Percentiles rank a stretch among this genome's conserved stretches.
Evolutionary conservation across 1,284 basidiomycete species (phyloP).

Genomic region (Ceratobasidium sp.): DNA sequence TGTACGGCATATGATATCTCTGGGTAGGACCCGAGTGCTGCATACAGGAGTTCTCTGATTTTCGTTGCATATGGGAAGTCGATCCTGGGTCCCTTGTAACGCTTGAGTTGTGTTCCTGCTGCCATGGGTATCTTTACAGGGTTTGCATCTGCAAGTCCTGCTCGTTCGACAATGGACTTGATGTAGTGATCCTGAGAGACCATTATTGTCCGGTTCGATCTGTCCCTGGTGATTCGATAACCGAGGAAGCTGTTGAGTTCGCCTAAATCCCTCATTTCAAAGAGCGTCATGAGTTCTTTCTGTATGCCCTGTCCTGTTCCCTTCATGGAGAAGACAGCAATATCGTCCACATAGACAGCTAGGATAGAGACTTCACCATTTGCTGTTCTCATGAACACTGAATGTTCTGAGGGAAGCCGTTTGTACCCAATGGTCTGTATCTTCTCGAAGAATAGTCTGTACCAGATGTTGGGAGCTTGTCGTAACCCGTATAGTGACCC

Average conservation of each 20-base stretch:
- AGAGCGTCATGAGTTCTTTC: not conserved
- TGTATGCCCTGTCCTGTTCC: not conserved
- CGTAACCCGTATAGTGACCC: slow-evolving; percentile 3
- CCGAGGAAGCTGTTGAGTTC: not conserved
- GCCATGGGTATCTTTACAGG: slow-evolving; percentile 6
- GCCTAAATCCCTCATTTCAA: slow-evolving; percentile 35
- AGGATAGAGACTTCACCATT: not conserved
- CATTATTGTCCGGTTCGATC: not conserved
- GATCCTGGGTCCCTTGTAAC: not conserved
- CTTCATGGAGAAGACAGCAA: not conserved
- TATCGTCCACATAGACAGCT: slow-evolving; percentile 6
- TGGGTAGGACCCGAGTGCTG: slow-evolving; percentile 53
- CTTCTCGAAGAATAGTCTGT: slow-evolving; percentile 9
- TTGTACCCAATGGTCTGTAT: not conserved
- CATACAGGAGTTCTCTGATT: slow-evolving; percentile 56
- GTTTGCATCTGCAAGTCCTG: slow-evolving; percentile 5
- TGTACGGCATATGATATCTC: slow-evolving; percentile 56
- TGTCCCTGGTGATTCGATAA: not conserved
- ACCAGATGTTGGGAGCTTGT: slow-evolving; percentile 1
- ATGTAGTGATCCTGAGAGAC: slow-evolving; percentile 29
- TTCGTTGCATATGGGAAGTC: slow-evolving; percentile 48
- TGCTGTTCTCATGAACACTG: slow-evolving; percentile 12
- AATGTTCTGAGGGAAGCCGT: not conserved
- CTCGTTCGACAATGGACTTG: slow-evolving; percentile 10
- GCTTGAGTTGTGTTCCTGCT: not conserved